Conservation (phyloP, 1,284 basidiomycete genomes). For the Pseudozyma hubeiensis region DNA sequence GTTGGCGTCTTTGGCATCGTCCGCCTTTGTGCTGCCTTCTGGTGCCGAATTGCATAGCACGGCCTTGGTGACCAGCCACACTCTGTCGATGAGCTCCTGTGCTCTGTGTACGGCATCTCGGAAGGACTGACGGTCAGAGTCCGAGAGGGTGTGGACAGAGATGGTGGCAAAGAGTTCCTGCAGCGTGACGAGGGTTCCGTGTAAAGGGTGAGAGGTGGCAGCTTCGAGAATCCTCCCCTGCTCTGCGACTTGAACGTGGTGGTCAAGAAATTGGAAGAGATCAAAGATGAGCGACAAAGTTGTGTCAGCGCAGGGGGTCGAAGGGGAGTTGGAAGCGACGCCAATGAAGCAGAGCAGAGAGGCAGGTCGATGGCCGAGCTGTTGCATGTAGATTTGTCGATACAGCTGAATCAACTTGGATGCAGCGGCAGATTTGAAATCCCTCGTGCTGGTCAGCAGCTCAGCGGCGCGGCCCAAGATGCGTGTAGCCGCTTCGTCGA, state of each 20-base stretch:
- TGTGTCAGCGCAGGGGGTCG: constrained; percentile 6
- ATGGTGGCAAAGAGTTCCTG: constrained; percentile 61
- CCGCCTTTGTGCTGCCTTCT: constrained; percentile 47
- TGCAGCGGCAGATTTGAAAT: constrained; percentile 56
- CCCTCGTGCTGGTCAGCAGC: constrained; percentile 54
- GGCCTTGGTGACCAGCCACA: constrained; percentile 64
- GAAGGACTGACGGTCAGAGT: constrained; percentile 14
- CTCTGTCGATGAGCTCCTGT: constrained; percentile 52
- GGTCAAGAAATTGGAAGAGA: constrained; percentile 58
- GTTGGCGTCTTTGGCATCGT: constrained; percentile 22
- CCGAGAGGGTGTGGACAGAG: constrained; percentile 15
- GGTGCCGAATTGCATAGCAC: constrained; percentile 67
- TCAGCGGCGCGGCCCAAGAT: constrained; percentile 44
- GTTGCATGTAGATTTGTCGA: constrained; percentile 49
- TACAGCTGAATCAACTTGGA: constrained; percentile 57
- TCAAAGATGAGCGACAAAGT: constrained; percentile 57
- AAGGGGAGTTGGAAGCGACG: background rate
- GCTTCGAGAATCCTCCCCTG: constrained; percentile 56
- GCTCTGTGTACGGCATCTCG: constrained; percentile 54
- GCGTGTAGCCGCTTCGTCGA: constrained; percentile 23
- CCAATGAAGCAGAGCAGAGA: constrained; percentile 30
- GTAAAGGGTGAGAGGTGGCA: constrained; percentile 60
- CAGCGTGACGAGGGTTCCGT: constrained; percentile 67
- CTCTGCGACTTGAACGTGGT: constrained; percentile 49
- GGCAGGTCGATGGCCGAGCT: constrained; percentile 33